These are phyloP conservation scores for Daldinia sp. DNA, from an alignment of 2,329 filamentous ascomycete genomes.

Conservation along the genomic window DNA sequence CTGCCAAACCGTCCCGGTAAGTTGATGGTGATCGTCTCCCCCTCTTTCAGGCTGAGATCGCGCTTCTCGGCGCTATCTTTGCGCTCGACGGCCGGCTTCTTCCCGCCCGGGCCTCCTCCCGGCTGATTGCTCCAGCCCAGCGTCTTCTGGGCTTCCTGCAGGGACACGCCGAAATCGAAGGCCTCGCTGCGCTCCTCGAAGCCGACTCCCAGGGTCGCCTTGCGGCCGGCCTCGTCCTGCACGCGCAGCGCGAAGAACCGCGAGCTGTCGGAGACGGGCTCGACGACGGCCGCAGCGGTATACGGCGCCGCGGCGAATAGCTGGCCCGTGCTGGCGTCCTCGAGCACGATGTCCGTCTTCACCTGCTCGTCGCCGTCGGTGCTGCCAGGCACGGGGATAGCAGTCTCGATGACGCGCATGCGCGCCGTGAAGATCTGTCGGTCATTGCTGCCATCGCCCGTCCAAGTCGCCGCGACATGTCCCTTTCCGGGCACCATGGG, in stretches of 20 bases:
- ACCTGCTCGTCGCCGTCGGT: constrained; percentile 65
- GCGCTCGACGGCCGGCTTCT: constrained; percentile 54
- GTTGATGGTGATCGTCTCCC: constrained; percentile 88
- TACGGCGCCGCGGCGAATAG: constrained; percentile 90
- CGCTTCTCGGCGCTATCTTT: constrained; percentile 67
- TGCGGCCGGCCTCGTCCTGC: constrained; percentile 78
- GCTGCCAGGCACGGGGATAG: constrained; percentile 61
- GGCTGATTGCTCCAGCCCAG: constrained; percentile 66
- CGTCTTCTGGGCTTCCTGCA: constrained; percentile 82
- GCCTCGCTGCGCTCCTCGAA: constrained; percentile 89
- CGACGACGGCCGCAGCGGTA: constrained; percentile 72
- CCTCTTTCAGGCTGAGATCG: constrained; percentile 89
- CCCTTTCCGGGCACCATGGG: constrained; percentile 82
- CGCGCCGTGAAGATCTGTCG: constrained; percentile 89
- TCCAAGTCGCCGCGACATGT: constrained; percentile 84
- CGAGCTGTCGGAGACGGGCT: constrained; percentile 81
- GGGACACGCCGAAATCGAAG: constrained; percentile 84
- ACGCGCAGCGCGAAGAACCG: constrained; percentile 89
- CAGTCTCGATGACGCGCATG: constrained; percentile 82
- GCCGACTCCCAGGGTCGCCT: constrained; percentile 84
- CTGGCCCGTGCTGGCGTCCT: constrained; percentile 78
- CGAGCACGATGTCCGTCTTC: constrained; percentile 81
- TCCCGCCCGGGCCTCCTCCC: constrained; percentile 52
- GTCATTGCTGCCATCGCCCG: constrained; percentile 69
- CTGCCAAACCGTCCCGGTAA: constrained; percentile 71